Conservation (phyloP, 345 rosid genomes). For the Lumnitzera racemosa region DNA sequence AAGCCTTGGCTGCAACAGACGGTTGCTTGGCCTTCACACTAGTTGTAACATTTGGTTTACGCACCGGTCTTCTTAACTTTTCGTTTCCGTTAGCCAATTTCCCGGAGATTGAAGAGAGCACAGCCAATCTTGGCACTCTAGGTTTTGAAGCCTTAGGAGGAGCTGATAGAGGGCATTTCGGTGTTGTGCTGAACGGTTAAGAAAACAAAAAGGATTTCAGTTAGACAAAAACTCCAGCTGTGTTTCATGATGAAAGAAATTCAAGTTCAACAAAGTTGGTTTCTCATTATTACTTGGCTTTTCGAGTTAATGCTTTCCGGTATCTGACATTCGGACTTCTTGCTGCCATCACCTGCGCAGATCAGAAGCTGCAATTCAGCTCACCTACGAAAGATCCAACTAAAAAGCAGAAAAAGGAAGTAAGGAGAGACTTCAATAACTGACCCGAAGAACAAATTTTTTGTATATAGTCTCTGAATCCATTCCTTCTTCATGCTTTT, state of each 20-base stretch:
- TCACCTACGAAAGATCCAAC: neutral
- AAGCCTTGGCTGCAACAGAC: conserved; percentile 33
- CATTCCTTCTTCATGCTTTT: conserved; percentile 84
- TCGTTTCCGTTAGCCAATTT: conserved; percentile 38
- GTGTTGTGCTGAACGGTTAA: conserved; percentile 19
- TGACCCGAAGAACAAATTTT: conserved; percentile 81
- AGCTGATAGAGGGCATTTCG: conserved; percentile 72
- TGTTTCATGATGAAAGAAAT: neutral
- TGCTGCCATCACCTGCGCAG: conserved; percentile 83
- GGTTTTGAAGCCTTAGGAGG: conserved; percentile 76
- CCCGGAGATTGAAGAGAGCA: conserved; percentile 66
- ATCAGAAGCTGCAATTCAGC: conserved; percentile 9
- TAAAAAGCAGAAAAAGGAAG: neutral
- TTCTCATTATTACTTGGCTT: conserved; percentile 29
- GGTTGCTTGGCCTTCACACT: conserved; percentile 28
- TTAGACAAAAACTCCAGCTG: neutral
- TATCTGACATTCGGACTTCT: conserved; percentile 83
- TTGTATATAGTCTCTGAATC: conserved; percentile 79
- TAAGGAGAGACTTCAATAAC: conserved; percentile 9
- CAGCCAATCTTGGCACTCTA: conserved; percentile 52
- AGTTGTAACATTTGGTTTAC: conserved; percentile 35
- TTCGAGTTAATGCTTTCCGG: conserved; percentile 47
- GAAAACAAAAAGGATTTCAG: neutral
- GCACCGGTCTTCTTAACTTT: conserved; percentile 19
- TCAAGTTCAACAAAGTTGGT: neutral